Base-by-base conservation (phyloP, 2,329 filamentous ascomycete genomes). In the Aspergillus persii region DNA sequence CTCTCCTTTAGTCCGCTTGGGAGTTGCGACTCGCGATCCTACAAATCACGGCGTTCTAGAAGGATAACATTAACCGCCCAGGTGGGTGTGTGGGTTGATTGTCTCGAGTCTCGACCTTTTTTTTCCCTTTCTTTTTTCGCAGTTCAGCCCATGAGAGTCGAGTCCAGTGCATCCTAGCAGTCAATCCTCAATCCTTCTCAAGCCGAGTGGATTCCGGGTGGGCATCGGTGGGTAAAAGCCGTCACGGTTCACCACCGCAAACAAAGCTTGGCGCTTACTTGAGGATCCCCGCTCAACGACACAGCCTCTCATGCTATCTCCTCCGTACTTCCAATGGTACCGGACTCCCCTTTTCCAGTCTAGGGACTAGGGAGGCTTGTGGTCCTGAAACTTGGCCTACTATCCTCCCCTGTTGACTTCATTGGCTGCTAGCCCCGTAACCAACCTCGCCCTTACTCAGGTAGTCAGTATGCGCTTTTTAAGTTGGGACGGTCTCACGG, bases 211-310 rank as follows among this genome's bases (percentile, higher is more conserved):
- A 56, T 55, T 57, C 46, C 23, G 12, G 44, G 55, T 58, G 58
- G 59, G 47, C 33, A 54, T 47, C 30, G 36, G 59, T 59, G 56
- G 59, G 48, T 58, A 41, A 41, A 46, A 29, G 30, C 27, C 39
- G 11, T 26, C 46, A 23, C 46, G 23, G 29, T 30, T 12, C 50
- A 60, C 46, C 53, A 58, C 58, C 54, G 58, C 49, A 61, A 55
- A 26, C 58, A 63, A 62, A 64, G 62, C 62, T 64, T 64, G 62
- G 62, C 62, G 48, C 56, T 26, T 30, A 53, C 30, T 33, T 46
- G 56, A 47, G 44, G 29, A 54, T 9, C 9, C 6, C 36, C 15
- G 48, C 7, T 30, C 39, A 44, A 33, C 36, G 36, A 15, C 36
- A 41, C 36, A 41, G 36, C 36, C 36, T 41, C 33, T 36, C 33